Conservation (phyloP, 148 eudicot species). For the Spergularia bocconei region DNA sequence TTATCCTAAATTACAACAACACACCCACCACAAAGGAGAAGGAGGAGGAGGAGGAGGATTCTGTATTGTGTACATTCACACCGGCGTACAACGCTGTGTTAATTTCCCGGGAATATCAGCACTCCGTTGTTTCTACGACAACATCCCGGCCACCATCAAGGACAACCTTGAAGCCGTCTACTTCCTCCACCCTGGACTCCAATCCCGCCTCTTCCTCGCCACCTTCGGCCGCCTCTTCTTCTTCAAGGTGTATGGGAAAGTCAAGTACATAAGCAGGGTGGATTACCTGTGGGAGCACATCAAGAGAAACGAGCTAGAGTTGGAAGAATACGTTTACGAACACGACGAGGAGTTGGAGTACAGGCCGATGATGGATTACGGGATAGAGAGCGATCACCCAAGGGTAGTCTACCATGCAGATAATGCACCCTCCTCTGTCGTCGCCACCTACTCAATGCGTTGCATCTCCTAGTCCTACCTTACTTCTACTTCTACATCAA, state of each 20-base stretch:
- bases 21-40: no score
- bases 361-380: conserved; percentile 71
- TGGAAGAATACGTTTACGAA: conserved; percentile 60
- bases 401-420: conserved; percentile 43
- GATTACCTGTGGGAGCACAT: conserved; percentile 69
- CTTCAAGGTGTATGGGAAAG: conserved; percentile 55
- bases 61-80: conserved; percentile 59
- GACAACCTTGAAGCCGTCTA: conserved; percentile 51
- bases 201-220: conserved; percentile 68
- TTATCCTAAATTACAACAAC: conserved; percentile 30
- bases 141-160: conserved; percentile 41
- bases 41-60: conserved; percentile 29
- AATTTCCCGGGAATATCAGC: conserved; percentile 58
- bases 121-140: conserved; percentile 48
- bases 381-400: conserved; percentile 68
- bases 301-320: conserved; percentile 51
- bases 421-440: conserved; percentile 22
- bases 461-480: conserved; percentile 65
- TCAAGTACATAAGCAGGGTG: conserved; percentile 54
- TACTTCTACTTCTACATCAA: no score
- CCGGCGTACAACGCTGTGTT: conserved; percentile 40
- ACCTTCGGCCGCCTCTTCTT: conserved; percentile 66
- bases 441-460: conserved; percentile 54
- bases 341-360: conserved; percentile 74
- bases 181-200: conserved; percentile 61